Evolutionary conservation across 2,329 filamentous ascomycete species (phyloP).

Genomic region (Cladosporium sp.): DNA sequence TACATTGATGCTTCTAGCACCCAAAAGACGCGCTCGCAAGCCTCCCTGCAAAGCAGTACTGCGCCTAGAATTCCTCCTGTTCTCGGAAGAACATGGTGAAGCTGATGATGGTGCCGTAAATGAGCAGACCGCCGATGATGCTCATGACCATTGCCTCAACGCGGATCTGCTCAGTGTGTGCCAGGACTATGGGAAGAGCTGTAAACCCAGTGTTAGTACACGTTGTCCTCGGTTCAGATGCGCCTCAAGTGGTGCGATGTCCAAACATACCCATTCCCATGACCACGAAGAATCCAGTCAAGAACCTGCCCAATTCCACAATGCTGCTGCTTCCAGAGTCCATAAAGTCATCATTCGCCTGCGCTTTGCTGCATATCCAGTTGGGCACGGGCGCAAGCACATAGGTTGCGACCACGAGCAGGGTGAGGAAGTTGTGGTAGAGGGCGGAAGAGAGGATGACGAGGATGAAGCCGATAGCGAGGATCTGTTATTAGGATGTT

Average conservation of each 20-base stretch:
- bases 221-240: background rate
- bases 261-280: slow-evolving; percentile 89
- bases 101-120: slow-evolving; percentile 97
- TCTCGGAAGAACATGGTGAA: slow-evolving; percentile 99
- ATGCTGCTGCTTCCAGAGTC: slow-evolving; percentile 76
- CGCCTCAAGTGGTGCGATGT: background rate
- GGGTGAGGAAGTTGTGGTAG: slow-evolving; percentile 90
- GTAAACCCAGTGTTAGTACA: slow-evolving; percentile 16
- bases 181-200: slow-evolving; percentile 87
- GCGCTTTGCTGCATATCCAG: slow-evolving; percentile 87
- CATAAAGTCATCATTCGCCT: slow-evolving; percentile 95
- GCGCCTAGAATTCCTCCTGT: slow-evolving; percentile 80
- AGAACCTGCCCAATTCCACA: slow-evolving; percentile 90
- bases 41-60: background rate
- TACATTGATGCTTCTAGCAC: slow-evolving; percentile 4
- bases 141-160: slow-evolving; percentile 92
- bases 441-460: slow-evolving; percentile 97
- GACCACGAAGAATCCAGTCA: slow-evolving; percentile 91
- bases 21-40: background rate
- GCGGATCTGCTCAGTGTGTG: slow-evolving; percentile 80
- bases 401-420: slow-evolving; percentile 95
- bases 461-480: slow-evolving; percentile 97
- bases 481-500: slow-evolving; percentile 56
- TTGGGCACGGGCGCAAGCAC: slow-evolving; percentile 91
- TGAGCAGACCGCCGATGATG: slow-evolving; percentile 84